Evolutionary conservation across 163 green algal genomes (phyloP), one percentile per base, ranked within the genome.

Genomic region (Chloroidium sp.): DNA sequence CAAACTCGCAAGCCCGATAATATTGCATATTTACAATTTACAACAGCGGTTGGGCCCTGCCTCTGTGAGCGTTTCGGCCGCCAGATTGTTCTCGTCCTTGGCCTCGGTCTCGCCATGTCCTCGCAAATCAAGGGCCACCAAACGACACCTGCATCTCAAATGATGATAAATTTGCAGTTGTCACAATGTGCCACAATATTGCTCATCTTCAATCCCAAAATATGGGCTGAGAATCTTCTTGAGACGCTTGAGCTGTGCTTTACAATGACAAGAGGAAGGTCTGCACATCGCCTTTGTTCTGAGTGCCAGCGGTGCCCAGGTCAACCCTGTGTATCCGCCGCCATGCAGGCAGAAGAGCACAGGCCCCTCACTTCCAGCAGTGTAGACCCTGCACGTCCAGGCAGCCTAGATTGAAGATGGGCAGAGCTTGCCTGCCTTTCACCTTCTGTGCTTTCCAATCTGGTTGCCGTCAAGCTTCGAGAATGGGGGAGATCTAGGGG

Each of bases 311-410:
- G 94, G 81, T 2, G 92, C 92, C 93, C 93, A 97, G 0, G 92
- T 95, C 0, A 97, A 83, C 58, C 92, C 94, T 6, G 91, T 94
- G 87, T 97, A 97, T 62, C 94, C 93, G 4, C 90, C 93, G 6
- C 94, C 94, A 85, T 98, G 94, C 72, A 97, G 76, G 82, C 91
- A 96, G 4, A 97, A 85, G 68, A 97, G 72, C 1, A 97, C 69
- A 13, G 82, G 77, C 4, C 79, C 76, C 2, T 61, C 1, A 10
- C 3, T 75, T 0, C 82, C 82, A 57, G 82, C 82, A 69, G 60
- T 14, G 59, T 86, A 86, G 1, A 86, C 82, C 76, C 82, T 86
- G 79, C 78, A 81, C 36, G 36, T 36, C 36, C 36, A 36, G 36
- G 36, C 36, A 36, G 36, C 36, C 36, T 36, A 36, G 36, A 36